phyloP scores from a whole-genome alignment of 75 land plant genomes.

The Sequoiadendron giganteum region DNA sequence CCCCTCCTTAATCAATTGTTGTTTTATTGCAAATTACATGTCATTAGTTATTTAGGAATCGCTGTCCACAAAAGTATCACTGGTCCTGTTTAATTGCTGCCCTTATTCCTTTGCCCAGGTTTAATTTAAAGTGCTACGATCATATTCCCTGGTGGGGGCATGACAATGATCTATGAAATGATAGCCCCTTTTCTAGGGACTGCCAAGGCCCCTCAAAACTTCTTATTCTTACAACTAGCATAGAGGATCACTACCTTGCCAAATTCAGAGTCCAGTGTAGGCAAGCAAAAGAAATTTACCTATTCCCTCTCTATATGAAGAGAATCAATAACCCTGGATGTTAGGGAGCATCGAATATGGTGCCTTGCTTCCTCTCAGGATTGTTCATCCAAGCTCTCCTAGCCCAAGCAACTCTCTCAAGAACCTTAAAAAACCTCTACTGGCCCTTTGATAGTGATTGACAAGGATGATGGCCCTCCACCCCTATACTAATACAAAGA shows the following conservation, averaged over 20 bases:
- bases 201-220: neutral
- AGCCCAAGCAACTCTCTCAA: neutral
- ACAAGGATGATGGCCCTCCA: neutral
- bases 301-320: neutral
- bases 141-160: too few species aligned
- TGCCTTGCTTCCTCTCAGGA: neutral
- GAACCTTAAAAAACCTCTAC: neutral
- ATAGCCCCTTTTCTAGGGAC: neutral
- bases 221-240: neutral
- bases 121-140: too few species aligned
- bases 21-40: too few species aligned
- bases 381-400: neutral
- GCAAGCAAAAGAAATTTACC: neutral
- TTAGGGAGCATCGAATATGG: neutral
- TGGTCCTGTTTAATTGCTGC: too few species aligned
- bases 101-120: too few species aligned
- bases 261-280: neutral
- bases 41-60: too few species aligned
- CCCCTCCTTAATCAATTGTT: too few species aligned
- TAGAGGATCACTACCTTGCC: neutral
- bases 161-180: too few species aligned
- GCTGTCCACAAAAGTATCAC: too few species aligned
- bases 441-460: neutral
- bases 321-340: neutral
- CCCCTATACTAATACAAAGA: neutral